Evolutionary conservation across 768 basidiomycete species (phyloP), one percentile per base, ranked within the genome.

Genomic region (Crepidotus variabilis): DNA sequence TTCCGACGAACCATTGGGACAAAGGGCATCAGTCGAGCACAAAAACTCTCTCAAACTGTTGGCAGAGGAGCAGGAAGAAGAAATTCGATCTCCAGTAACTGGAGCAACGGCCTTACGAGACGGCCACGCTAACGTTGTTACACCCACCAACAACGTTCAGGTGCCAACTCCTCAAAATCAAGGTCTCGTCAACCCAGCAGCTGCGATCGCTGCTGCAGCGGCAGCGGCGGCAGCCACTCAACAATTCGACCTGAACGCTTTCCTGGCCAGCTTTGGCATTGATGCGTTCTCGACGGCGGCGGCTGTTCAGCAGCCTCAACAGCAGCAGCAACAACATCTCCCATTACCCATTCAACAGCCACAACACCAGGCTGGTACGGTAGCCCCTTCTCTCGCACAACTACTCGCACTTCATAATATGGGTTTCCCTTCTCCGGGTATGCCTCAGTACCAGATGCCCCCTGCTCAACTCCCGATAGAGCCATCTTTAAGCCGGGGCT

Each of bases 381-480:
- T 75, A 33, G 67, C 76, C 0, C 85, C 85, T 1, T 86, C 87
- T 18, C 76, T 90, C 34, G 84, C 87, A 0, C 90, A 92, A 68
- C 76, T 91, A 9, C 76, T 90, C 20, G 82, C 88, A 0, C 71
- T 86, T 49, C 70, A 75, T n/a, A 34, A 39, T 24, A 46, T 59
- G 59, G 28, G 64, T 54, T 60, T 60, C 50, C 55, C 61, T 22
- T 56, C 61, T 13, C 54, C 58, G 16, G 63, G 60, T 13, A 51
- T 61, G 32, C 53, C 63, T 48, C 58, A 63, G 35, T 59, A 66
- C 11, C 66, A 45, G 46, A 66, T 51, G 60, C 59, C 53, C 47
- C 64, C 60, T 32, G 56, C 47, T 60, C 61, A 50, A 57, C 60
- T 28, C 51, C 54, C 24, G 24, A 59, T 20, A 50, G 11, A 52